phyloP scores from a whole-genome alignment of 2,329 filamentous ascomycete genomes.

The Fusarium incarnatum region DNA sequence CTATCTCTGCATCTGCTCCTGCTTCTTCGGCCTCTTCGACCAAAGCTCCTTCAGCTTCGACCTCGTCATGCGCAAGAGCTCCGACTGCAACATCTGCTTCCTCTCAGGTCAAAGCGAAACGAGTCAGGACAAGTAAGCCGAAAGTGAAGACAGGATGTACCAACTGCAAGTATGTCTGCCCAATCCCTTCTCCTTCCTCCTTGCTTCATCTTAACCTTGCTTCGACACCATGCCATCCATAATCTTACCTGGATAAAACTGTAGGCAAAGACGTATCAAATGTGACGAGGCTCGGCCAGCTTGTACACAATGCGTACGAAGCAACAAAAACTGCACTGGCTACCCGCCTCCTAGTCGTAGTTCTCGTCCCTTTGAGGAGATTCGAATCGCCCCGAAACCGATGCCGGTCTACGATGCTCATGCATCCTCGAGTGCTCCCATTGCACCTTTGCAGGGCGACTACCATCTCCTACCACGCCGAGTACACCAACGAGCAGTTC shows the following conservation, averaged over 20 bases:
- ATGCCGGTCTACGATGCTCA: constrained; percentile 42
- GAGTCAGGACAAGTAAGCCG: constrained; percentile 65
- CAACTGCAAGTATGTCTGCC: constrained; percentile 72
- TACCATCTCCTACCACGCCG: constrained; percentile 51
- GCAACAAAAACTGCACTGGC: constrained; percentile 69
- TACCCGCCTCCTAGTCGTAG: constrained; percentile 69
- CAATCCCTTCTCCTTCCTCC: neutral
- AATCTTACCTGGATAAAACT: constrained; percentile 37
- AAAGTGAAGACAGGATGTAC: constrained; percentile 75
- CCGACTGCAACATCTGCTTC: constrained; percentile 13
- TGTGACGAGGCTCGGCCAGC: constrained; percentile 73
- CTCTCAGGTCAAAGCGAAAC: constrained; percentile 49
- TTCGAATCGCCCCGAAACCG: constrained; percentile 64
- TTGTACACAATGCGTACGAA: constrained; percentile 69
- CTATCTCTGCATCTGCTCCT: constrained; percentile 16
- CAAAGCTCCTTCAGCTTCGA: constrained; percentile 8
- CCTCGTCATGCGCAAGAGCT: constrained; percentile 11
- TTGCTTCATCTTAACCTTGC: constrained; percentile 1
- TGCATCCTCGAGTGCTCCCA: constrained; percentile 18
- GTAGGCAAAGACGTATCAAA: constrained; percentile 71
- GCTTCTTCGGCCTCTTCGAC: constrained; percentile 3
- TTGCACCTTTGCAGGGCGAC: constrained; percentile 38
- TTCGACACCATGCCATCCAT: constrained; percentile 21
- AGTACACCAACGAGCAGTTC: constrained; percentile 34
- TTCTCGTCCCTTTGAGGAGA: constrained; percentile 59